phyloP scores from a whole-genome alignment of 1,284 basidiomycete genomes.

The Lignosus rhinocerotis region DNA sequence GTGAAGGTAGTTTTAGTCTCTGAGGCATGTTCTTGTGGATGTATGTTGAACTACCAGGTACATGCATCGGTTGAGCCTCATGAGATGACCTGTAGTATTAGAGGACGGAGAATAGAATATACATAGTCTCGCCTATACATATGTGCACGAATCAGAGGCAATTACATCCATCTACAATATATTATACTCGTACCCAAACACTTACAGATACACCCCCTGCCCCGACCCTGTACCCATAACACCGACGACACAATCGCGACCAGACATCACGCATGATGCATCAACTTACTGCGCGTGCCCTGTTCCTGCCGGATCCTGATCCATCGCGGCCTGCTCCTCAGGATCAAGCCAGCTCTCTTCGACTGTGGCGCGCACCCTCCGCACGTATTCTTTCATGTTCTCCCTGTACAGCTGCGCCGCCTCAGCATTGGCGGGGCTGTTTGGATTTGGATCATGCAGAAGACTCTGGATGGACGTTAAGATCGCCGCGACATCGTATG shows the following conservation, averaged over 20 bases:
- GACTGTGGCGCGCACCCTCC: constrained; percentile 88
- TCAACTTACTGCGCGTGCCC: background rate
- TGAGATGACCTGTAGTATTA: no score
- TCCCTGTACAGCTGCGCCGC: constrained; percentile 95
- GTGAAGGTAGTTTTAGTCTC: no score
- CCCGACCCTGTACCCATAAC: background rate
- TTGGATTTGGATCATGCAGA: constrained; percentile 96
- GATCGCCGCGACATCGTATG: constrained; percentile 98
- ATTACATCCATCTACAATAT: constrained; percentile 4
- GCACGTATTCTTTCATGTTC: constrained; percentile 98
- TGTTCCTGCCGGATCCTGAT: constrained; percentile 35
- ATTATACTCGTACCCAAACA: background rate
- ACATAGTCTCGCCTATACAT: background rate
- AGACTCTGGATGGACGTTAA: constrained; percentile 95
- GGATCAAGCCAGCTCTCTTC: constrained; percentile 91
- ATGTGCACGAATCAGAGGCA: background rate
- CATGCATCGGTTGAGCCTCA: no score
- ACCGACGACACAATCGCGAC: background rate
- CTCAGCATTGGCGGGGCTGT: constrained; percentile 97
- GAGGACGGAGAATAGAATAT: no score
- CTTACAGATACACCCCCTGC: background rate
- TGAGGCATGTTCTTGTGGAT: no score
- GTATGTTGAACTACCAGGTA: no score
- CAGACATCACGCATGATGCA: background rate
- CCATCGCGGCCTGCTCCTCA: constrained; percentile 58